Conservation (phyloP, 2,329 filamentous ascomycete species). For the Coniochaeta hoffmannii region DNA sequence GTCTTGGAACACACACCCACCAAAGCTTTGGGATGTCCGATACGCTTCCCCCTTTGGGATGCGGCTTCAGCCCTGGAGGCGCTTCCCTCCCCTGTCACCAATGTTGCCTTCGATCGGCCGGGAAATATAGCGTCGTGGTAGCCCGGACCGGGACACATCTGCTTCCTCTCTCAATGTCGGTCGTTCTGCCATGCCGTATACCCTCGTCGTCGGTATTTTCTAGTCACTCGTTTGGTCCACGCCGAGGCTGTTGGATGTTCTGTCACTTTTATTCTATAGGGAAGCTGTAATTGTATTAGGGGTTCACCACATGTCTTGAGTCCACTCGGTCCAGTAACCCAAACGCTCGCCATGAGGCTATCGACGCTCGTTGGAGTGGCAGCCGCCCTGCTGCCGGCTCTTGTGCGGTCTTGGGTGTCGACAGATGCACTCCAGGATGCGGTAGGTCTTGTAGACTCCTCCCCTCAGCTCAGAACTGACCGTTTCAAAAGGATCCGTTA, state of each 20-base stretch:
- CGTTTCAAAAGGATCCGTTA: slow-evolving; percentile 15
- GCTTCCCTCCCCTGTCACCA: background rate
- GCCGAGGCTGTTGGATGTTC: background rate
- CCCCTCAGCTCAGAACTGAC: background rate
- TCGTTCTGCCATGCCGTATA: background rate
- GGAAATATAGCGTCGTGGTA: background rate
- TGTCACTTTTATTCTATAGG: background rate
- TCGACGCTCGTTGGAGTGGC: slow-evolving; percentile 1
- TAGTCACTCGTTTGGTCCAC: background rate
- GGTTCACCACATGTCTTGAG: background rate
- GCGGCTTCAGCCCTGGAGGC: background rate
- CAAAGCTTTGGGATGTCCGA: background rate
- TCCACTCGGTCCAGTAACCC: background rate
- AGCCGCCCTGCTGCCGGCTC: background rate
- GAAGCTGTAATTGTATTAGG: background rate
- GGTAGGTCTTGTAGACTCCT: background rate
- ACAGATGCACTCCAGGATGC: slow-evolving; percentile 1
- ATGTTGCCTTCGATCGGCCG: background rate
- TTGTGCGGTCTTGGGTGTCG: background rate
- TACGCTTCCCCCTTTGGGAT: background rate
- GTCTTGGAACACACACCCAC: background rate
- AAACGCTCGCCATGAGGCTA: background rate
- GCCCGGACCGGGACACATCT: background rate
- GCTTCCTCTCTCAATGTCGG: background rate
- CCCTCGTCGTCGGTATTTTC: background rate